Evolutionary conservation across 495 filamentous ascomycete species (phyloP).

Genomic region (Lasiosphaeria hispida): DNA sequence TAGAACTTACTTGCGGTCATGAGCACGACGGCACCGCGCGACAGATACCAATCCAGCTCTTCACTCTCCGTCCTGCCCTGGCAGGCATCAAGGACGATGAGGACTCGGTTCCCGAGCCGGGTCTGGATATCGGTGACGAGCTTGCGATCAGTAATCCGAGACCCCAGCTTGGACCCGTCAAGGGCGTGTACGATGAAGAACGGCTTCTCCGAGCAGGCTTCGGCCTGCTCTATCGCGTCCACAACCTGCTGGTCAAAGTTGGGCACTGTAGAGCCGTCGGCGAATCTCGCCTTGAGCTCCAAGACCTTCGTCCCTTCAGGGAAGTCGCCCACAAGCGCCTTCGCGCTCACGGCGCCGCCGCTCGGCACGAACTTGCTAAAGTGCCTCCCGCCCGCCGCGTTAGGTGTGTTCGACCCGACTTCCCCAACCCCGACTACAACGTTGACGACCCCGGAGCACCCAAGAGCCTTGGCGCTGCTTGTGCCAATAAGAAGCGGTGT

Average conservation of each 20-base stretch:
- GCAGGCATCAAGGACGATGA: constrained; percentile 4
- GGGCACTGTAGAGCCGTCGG: background rate
- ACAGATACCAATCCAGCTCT: constrained; percentile 4
- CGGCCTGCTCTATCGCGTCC: background rate
- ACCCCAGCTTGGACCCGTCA: constrained; percentile 4
- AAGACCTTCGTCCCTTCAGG: background rate
- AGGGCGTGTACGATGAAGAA: constrained; percentile 2
- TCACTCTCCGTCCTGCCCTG: constrained; percentile 1
- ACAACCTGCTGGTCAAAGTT: background rate
- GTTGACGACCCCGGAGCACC: constrained; percentile 6
- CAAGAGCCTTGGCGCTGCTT: background rate
- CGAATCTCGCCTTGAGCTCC: background rate
- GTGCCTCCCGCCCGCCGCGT: constrained; percentile 3
- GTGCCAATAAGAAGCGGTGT: constrained; percentile 1
- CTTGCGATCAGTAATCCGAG: background rate
- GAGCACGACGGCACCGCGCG: constrained; percentile 3
- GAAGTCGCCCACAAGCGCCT: background rate
- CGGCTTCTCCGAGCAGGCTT: background rate
- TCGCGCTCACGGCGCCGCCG: background rate
- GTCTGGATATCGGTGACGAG: background rate
- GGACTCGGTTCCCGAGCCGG: background rate
- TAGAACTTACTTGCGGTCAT: constrained; percentile 4
- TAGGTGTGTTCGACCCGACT: constrained; percentile 5
- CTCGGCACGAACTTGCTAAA: background rate
- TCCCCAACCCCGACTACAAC: constrained; percentile 2